A percentile compares a stretch with the other conserved stretches of the same genome.
phyloP scores from a whole-genome alignment of 768 basidiomycete species.

The Mycena filopes region DNA sequence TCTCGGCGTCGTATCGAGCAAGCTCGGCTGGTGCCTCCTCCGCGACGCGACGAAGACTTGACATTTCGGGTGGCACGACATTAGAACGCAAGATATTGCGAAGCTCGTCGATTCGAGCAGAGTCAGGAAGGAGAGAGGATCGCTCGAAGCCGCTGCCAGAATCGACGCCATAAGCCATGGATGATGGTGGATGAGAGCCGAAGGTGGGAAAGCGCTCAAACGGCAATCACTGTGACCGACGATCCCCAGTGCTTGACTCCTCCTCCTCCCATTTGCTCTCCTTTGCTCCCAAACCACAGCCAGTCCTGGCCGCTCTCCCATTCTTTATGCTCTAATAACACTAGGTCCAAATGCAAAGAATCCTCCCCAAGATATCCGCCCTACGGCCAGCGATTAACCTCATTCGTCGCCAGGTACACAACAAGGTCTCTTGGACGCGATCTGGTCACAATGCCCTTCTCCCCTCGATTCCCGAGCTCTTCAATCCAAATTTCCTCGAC shows the following conservation, averaged over 20 bases:
- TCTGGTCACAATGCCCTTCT: slow-evolving; percentile 58
- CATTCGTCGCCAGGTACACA: neutral
- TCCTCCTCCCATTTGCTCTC: too few relatives aligned
- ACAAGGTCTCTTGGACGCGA: slow-evolving; percentile 5
- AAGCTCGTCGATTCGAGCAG: neutral
- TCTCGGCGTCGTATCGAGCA: neutral
- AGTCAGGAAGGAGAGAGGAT: neutral
- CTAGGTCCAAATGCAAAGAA: too few relatives aligned
- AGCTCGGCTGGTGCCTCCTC: neutral
- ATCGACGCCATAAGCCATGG: too few relatives aligned
- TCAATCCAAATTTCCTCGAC: slow-evolving; percentile 65
- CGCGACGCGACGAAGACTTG: neutral
- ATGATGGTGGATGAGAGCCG: too few relatives aligned
- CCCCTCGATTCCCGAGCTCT: slow-evolving; percentile 69
- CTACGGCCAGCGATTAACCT: neutral
- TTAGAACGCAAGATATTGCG: slow-evolving; percentile 6
- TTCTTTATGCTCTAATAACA: too few relatives aligned
- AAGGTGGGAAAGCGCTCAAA: too few relatives aligned
- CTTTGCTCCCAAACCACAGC: too few relatives aligned
- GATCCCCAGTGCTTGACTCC: too few relatives aligned
- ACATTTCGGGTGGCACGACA: neutral
- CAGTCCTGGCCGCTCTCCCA: too few relatives aligned
- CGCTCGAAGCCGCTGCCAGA: neutral
- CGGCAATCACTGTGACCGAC: too few relatives aligned
- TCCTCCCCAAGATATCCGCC: neutral